A percentile compares a stretch with the other conserved stretches of the same genome.
These are phyloP conservation scores for Kwoniella botswanensis DNA, from an alignment of 768 basidiomycete species.

Conservation along the genomic window DNA sequence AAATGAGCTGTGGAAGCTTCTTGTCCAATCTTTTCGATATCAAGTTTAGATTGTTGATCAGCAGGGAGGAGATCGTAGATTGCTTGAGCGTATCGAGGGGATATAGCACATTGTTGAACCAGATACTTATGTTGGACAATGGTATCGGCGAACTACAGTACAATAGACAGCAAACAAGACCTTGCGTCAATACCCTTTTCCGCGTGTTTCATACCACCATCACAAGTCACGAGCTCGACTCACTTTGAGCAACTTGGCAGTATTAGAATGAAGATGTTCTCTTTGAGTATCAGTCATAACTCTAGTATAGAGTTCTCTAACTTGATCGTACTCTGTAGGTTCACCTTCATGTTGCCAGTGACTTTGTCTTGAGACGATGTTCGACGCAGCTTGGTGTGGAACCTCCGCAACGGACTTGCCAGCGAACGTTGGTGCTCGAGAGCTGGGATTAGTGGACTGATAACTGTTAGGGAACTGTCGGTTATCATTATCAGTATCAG, in stretches of 20 bases:
- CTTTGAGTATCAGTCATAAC: slow-evolving; percentile 49
- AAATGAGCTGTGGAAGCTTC: slow-evolving; percentile 50
- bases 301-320: slow-evolving; percentile 52
- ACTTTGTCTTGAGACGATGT: slow-evolving; percentile 48
- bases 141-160: slow-evolving; percentile 47
- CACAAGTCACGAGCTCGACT: slow-evolving; percentile 1
- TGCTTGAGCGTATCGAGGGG: slow-evolving; percentile 46
- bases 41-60: slow-evolving; percentile 36
- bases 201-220: too few species aligned
- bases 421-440: slow-evolving; percentile 38
- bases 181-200: too few species aligned
- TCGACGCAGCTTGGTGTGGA: slow-evolving; percentile 48
- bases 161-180: too few species aligned
- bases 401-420: slow-evolving; percentile 39
- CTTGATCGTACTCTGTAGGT: slow-evolving; percentile 54
- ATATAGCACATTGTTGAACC: slow-evolving; percentile 52
- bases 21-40: slow-evolving; percentile 44
- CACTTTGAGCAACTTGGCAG: slow-evolving; percentile 46
- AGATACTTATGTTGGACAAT: slow-evolving; percentile 55
- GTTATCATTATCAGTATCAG: too few species aligned
- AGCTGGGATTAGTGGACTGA: slow-evolving; percentile 30
- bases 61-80: slow-evolving; percentile 49
- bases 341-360: slow-evolving; percentile 54
- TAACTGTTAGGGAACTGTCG: slow-evolving; percentile 41
- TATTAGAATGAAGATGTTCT: slow-evolving; percentile 53